Evolutionary conservation across 352 stramenopile genomes (phyloP).

Genomic region (Elongisporangium undulatum): DNA sequence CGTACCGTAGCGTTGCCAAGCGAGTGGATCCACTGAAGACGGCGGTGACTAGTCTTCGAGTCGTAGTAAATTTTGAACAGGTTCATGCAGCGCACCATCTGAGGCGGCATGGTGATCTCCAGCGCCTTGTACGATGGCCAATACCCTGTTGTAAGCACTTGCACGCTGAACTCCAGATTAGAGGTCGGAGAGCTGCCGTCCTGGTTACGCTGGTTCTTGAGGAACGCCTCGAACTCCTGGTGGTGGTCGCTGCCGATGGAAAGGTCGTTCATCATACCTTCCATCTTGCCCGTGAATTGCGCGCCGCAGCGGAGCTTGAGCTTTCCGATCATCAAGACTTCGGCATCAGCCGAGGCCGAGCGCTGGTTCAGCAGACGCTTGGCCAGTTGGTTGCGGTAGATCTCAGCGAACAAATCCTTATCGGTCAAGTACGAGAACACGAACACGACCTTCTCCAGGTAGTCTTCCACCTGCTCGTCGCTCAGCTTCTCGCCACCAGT

Average conservation of each 20-base stretch:
- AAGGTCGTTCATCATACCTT: constrained; percentile 99
- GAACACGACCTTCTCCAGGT: constrained; percentile 97
- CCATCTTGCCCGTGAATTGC: constrained; percentile 99
- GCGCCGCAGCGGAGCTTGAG: constrained; percentile 98
- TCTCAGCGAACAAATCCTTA: constrained; percentile 99
- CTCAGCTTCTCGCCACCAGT: constrained; percentile 97
- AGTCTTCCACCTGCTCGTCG: constrained; percentile 96
- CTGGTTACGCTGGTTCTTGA: constrained; percentile 83
- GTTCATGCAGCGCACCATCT: constrained; percentile 95
- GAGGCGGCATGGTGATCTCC: constrained; percentile 92
- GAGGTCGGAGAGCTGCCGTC: constrained; percentile 11
- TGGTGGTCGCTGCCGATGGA: constrained; percentile 96
- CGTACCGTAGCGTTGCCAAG: constrained; percentile 94
- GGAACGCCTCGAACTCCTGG: constrained; percentile 93
- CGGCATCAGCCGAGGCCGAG: constrained; percentile 96
- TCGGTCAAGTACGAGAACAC: constrained; percentile 99
- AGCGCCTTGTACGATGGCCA: constrained; percentile 98
- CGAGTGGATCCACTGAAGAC: constrained; percentile 95
- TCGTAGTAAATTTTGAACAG: constrained; percentile 96
- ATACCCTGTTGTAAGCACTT: constrained; percentile 98
- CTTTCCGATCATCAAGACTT: constrained; percentile 99
- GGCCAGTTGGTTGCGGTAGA: constrained; percentile 98
- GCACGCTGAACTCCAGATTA: constrained; percentile 95
- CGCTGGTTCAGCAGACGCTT: constrained; percentile 98
- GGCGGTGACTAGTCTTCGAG: constrained; percentile 92